Evolutionary conservation across 495 filamentous ascomycete species (phyloP).

Genomic region (Podospora bellae-mahoneyi): DNA sequence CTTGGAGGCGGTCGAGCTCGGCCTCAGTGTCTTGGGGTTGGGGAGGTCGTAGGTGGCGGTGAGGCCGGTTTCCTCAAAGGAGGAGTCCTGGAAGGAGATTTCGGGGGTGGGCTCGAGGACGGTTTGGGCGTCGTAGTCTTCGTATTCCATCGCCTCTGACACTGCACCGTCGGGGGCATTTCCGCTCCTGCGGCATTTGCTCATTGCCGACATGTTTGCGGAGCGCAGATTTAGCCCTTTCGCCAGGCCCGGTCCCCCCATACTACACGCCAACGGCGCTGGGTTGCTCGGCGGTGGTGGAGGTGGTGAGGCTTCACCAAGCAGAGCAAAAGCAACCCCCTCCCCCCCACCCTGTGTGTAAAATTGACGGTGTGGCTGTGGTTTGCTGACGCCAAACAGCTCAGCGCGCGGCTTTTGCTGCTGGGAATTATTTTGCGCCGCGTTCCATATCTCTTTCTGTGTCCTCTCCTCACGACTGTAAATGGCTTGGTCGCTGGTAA

Average conservation of each 20-base stretch:
- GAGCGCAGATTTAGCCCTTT: too few species aligned
- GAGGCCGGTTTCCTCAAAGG: conserved; percentile 52
- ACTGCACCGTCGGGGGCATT: too few species aligned
- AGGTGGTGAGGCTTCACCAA: not conserved
- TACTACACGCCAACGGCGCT: not conserved
- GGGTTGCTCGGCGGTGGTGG: not conserved
- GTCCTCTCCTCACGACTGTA: conserved; percentile 31
- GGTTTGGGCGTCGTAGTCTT: conserved; percentile 23
- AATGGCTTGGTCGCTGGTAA: conserved; percentile 21
- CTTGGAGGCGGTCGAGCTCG: conserved; percentile 41
- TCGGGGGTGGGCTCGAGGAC: conserved; percentile 31
- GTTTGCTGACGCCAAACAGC: conserved; percentile 32
- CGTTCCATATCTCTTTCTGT: conserved; percentile 26
- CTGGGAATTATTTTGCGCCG: conserved; percentile 20
- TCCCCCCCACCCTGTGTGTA: too few species aligned
- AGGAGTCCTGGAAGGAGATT: conserved; percentile 42
- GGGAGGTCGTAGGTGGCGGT: conserved; percentile 63
- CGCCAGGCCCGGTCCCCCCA: too few species aligned
- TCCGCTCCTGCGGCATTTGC: not conserved
- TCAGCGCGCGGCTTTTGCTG: conserved; percentile 33
- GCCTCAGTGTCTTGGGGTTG: conserved; percentile 46
- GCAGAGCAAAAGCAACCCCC: not conserved
- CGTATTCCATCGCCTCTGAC: not conserved
- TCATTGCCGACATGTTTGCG: not conserved
- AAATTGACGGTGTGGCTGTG: not conserved